A percentile compares a stretch with the other conserved stretches of the same genome.
These are phyloP conservation scores for Candida mesenterica DNA, from an alignment of 1,139 yeast genomes.

Conservation along the genomic window DNA sequence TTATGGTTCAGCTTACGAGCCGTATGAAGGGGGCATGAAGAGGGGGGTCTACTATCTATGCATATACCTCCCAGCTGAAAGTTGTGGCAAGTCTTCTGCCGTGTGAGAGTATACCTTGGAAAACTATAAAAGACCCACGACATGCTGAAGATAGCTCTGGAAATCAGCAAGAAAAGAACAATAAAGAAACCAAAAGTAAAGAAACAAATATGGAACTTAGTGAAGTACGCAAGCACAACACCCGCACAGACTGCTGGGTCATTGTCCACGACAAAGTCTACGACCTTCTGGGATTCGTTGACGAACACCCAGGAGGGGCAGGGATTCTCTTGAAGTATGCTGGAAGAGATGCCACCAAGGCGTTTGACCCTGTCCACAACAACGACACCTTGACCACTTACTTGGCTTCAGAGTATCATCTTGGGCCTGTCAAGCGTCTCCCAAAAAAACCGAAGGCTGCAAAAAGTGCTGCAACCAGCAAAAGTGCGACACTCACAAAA, in stretches of 20 bases:
- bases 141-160: too few relatives aligned
- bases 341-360: conserved; percentile 60
- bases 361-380: conserved; percentile 78
- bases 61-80: too few relatives aligned
- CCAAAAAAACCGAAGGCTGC: conserved; percentile 8
- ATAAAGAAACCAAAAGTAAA: background rate
- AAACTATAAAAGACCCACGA: too few relatives aligned
- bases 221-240: conserved; percentile 39
- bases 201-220: conserved; percentile 14
- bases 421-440: conserved; percentile 29
- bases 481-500: too few relatives aligned
- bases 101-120: too few relatives aligned
- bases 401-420: conserved; percentile 31
- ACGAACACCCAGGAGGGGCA: conserved; percentile 55
- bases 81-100: too few relatives aligned
- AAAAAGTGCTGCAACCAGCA: conserved; percentile 4
- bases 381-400: conserved; percentile 63
- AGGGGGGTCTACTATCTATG: too few relatives aligned
- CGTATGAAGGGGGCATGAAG: too few relatives aligned
- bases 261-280: conserved; percentile 51
- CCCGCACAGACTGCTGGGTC: conserved; percentile 53
- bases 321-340: conserved; percentile 53
- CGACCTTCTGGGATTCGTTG: conserved; percentile 48
- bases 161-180: too few relatives aligned
- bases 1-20: too few relatives aligned